Evolutionary conservation across 192 early-diverging fungal genomes (phyloP), one percentile per base, ranked within the genome.

Genomic region (Entomortierella chlamydospora): DNA sequence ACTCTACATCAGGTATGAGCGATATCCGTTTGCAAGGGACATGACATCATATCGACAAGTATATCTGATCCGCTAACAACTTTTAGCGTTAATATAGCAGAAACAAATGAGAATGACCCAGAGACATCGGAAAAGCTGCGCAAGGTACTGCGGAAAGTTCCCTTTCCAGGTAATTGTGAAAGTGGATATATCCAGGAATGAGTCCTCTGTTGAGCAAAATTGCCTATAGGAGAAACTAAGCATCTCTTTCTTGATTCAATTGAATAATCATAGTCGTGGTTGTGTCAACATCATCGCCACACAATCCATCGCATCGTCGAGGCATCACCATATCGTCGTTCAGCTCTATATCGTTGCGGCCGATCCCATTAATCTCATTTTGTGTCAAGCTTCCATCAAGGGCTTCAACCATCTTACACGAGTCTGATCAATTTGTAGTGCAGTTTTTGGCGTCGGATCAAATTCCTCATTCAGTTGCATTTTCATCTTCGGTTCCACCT

Each of bases 311-410:
- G 6, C 57, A 81, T 25, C 76, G 78, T 30, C 84, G 87, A 23
- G 91, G 91, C 11, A 91, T 88, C 54, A 92, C 91, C 11, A 87
- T 89, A 31, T 86, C 85, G 12, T 91, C 90, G 6, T 91, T 92
- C 55, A 89, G 88, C 0, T 91, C 91, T 1, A 85, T 92, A 28
- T 87, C 88, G 7, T 70, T 92, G 4, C 62, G 83, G 26, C 91
- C 91, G 11, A 62, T 80, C 8, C 88, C 91, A 10, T 72, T 90
- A 17, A 73, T 92, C 22, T 83, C 88, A 0, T 92, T 92, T 55
- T 85, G 84, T 68, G 84, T 92, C 2, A 86, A 88, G n/a, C 65
- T 81, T 0, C 91, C 89, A 4, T 92, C 91, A 13, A 77, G 84
- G 12, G 88, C 87, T 2, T 89, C 90, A 0, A 78, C 74, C 3